Base-by-base conservation (phyloP, 345 rosid genomes). In the Trapa bicornis region DNA sequence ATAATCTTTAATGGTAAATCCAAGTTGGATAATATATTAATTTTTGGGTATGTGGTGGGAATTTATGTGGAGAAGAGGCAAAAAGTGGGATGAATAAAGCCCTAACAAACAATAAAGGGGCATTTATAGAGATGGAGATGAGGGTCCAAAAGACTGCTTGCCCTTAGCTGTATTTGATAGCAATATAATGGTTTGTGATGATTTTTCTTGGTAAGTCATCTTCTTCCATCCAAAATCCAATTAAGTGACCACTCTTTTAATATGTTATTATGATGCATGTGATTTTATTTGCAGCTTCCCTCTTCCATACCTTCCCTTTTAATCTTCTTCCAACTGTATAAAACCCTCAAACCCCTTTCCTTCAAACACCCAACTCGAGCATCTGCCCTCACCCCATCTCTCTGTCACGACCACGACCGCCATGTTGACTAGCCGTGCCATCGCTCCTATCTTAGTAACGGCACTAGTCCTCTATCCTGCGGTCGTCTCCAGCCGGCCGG, bases 161-260 rank as follows among this genome's bases (percentile, higher is more conserved):
- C 78, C 65, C 73, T 83, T 89, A 89, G 98, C 95, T 89, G 96
- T 79, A 82, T 53, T 64, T 89, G 87, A 89, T 82, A 82, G 82
- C 47, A 66, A 79, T 77, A 70, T 22, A 22, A 22, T 22, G 29
- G 29, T 22, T 22, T 22, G 29, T 22, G 29, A 22, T 22, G 29
- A 22, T 22, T 22, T 22, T 22, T 22, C 29, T 22, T 22, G 29
- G 29, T 22, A 22, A 22, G 29, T 22, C 29, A 22, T 22, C 29
- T 22, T 22, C 29, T 22, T 22, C 29, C 29, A 22, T 22, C 29
- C 29, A 22, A 22, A 22, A 22, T 22, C 0, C 29, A 22, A 22
- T 22, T 22, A 22, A 22, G 29, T 22, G 29, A 22, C 29, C 29
- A 22, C 29, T 22, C 29, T 22, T 22, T 22, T 22, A 22, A 22